Base-by-base conservation (phyloP, 1,284 basidiomycete species). In the Trichosporon coremiiforme region DNA sequence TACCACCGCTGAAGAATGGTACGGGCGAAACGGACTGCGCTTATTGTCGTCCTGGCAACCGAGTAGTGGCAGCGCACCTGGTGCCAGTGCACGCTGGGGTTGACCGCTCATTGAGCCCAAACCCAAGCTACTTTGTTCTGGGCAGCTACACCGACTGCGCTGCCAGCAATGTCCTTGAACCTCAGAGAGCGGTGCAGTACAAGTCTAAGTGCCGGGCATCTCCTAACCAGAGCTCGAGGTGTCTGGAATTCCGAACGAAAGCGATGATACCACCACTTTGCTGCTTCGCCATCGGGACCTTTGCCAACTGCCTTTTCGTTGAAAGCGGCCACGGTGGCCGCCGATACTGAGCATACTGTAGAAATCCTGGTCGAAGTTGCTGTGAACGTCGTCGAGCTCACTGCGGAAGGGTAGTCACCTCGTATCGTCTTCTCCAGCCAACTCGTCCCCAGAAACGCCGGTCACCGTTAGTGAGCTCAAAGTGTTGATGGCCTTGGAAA, bases 21-120 rank as follows among this genome's bases (percentile, higher is more conserved):
- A 53, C 20, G 47, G 47, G 47, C 47, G 8, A 20, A 20, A 17
- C 3, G 1, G 47, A 53, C 47, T 53, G 47, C 47, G 47, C 47
- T 53, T 53, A 53, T n/a, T 53, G 47, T 53, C 47, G 47, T 53
- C 47, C 47, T 53, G 47, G 20, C 47, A 20, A 53, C 47, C 20
- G 8, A 7, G 20, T 17, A 17, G 45, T 38, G 36, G 36, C 36
- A 38, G 36, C 36, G 12, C n/a, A n/a, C n/a, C n/a, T n/a, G 2
- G 36, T n/a, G n/a, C n/a, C n/a, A n/a, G n/a, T n/a, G n/a, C n/a
- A n/a, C n/a, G n/a, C n/a, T n/a, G n/a, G n/a, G n/a, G n/a, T n/a
- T n/a, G n/a, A n/a, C n/a, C n/a, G n/a, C n/a, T n/a, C n/a, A n/a
- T n/a, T n/a, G n/a, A n/a, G n/a, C n/a, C n/a, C n/a, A n/a, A n/a